Conservation (phyloP, 2,329 filamentous ascomycete species). For the Pyrenophora tritici-repentis region DNA sequence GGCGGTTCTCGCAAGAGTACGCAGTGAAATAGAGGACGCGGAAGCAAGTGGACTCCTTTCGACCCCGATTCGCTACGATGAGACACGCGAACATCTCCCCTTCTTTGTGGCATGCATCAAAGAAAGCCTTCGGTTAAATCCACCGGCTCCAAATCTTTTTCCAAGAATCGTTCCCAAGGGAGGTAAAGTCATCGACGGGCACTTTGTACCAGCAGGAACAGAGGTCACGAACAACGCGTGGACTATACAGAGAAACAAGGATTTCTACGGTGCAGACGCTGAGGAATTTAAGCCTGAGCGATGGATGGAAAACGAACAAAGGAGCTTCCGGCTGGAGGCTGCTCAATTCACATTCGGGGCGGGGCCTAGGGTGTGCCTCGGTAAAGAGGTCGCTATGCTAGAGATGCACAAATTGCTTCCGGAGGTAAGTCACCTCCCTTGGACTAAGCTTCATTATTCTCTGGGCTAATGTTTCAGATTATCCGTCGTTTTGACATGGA, state of each 20-base stretch:
- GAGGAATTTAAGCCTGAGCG: slow-evolving; percentile 50
- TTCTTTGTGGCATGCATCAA: slow-evolving; percentile 59
- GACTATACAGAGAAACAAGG: slow-evolving; percentile 52
- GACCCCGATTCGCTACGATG: slow-evolving; percentile 35
- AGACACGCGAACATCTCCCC: slow-evolving; percentile 44
- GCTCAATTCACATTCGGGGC: slow-evolving; percentile 38
- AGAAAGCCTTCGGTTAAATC: slow-evolving; percentile 57
- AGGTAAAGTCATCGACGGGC: slow-evolving; percentile 47
- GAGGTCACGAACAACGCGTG: slow-evolving; percentile 57
- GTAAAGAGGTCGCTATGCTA: slow-evolving; percentile 40
- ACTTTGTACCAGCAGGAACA: slow-evolving; percentile 48
- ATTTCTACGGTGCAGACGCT: slow-evolving; percentile 50
- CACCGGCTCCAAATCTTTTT: slow-evolving; percentile 58
- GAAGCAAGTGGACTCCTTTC: slow-evolving; percentile 26
- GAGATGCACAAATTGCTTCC: slow-evolving; percentile 42
- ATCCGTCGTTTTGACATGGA: slow-evolving; percentile 38
- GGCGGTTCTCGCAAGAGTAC: slow-evolving; percentile 20
- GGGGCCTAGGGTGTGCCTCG: slow-evolving; percentile 36
- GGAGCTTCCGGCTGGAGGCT: slow-evolving; percentile 32
- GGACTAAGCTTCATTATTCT: background rate
- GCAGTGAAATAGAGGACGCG: slow-evolving; percentile 30
- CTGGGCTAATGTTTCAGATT: slow-evolving; percentile 19
- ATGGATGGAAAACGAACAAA: slow-evolving; percentile 44
- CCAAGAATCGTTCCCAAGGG: slow-evolving; percentile 47
- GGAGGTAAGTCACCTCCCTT: slow-evolving; percentile 33